Conservation (phyloP, 768 basidiomycete species). For the Gloeostereum incarnatum region DNA sequence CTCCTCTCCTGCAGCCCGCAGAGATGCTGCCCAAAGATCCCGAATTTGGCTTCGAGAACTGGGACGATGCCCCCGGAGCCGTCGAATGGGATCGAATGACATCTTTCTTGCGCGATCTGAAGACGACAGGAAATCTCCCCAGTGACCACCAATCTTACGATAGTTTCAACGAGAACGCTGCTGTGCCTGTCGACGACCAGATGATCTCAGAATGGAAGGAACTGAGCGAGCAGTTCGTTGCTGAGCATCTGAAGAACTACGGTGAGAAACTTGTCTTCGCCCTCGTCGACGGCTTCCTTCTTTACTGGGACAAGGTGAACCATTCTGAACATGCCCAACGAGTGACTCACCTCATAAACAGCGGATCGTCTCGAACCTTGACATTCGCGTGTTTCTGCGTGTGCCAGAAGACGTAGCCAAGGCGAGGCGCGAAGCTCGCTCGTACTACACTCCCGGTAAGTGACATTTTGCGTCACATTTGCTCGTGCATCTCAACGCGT, state of each 20-base stretch:
- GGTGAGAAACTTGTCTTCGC: slow-evolving; percentile 55
- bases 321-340: slow-evolving; percentile 62
- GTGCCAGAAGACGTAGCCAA: slow-evolving; percentile 72
- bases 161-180: slow-evolving; percentile 79
- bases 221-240: slow-evolving; percentile 41
- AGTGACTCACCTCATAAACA: too few species aligned
- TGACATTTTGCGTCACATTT: slow-evolving; percentile 13
- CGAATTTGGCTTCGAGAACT: slow-evolving; percentile 76
- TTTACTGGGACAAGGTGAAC: too few species aligned
- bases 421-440: slow-evolving; percentile 67
- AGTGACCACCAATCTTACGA: slow-evolving; percentile 76
- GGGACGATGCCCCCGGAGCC: slow-evolving; percentile 85
- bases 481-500: slow-evolving; percentile 62
- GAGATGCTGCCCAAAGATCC: slow-evolving; percentile 72
- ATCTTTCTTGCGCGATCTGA: slow-evolving; percentile 51
- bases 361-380: too few species aligned
- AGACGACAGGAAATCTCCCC: slow-evolving; percentile 60
- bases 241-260: slow-evolving; percentile 30
- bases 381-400: slow-evolving; percentile 78
- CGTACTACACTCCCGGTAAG: slow-evolving; percentile 87
- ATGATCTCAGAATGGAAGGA: slow-evolving; percentile 44
- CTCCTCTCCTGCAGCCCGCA: slow-evolving; percentile 44
- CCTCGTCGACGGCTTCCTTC: slow-evolving; percentile 86
- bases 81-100: slow-evolving; percentile 78
- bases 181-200: slow-evolving; percentile 46